These are phyloP conservation scores for Proliferodiscus dingleyae DNA, from an alignment of 2,329 filamentous ascomycete genomes.

Conservation along the genomic window DNA sequence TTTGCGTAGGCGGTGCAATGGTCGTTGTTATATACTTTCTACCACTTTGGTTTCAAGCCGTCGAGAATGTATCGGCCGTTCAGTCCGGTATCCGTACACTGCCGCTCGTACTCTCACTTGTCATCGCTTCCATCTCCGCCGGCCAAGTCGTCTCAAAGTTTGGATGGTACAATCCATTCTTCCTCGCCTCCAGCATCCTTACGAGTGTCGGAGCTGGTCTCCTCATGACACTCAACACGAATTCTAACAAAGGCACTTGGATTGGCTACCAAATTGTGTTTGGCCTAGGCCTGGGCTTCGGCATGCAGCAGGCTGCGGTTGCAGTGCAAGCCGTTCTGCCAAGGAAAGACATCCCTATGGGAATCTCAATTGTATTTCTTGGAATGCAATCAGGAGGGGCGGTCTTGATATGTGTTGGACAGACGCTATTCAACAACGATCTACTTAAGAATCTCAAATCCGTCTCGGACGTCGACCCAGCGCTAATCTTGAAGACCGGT, in stretches of 20 bases:
- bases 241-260: slow-evolving; percentile 34
- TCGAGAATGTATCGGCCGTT: slow-evolving; percentile 2
- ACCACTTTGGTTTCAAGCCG: slow-evolving; percentile 13
- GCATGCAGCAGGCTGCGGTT: slow-evolving; percentile 44
- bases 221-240: slow-evolving; percentile 37
- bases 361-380: slow-evolving; percentile 18
- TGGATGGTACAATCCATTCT: slow-evolving; percentile 26
- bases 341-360: slow-evolving; percentile 45
- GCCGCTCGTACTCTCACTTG: slow-evolving; percentile 13
- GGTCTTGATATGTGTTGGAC: background rate
- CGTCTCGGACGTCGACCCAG: slow-evolving; percentile 8
- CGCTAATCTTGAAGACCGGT: slow-evolving; percentile 32
- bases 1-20: slow-evolving; percentile 22
- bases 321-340: slow-evolving; percentile 41
- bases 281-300: slow-evolving; percentile 40
- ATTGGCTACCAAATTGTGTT: slow-evolving; percentile 46
- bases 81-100: slow-evolving; percentile 6
- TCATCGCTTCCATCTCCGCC: slow-evolving; percentile 23
- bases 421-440: background rate
- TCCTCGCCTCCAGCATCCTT: slow-evolving; percentile 11
- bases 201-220: slow-evolving; percentile 4
- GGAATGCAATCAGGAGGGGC: background rate
- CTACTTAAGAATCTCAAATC: background rate
- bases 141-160: slow-evolving; percentile 25
- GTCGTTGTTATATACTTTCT: slow-evolving; percentile 30